Evolutionary conservation across 1,284 basidiomycete genomes (phyloP), one percentile per base, ranked within the genome.

Genomic region (Earliella scabrosa): DNA sequence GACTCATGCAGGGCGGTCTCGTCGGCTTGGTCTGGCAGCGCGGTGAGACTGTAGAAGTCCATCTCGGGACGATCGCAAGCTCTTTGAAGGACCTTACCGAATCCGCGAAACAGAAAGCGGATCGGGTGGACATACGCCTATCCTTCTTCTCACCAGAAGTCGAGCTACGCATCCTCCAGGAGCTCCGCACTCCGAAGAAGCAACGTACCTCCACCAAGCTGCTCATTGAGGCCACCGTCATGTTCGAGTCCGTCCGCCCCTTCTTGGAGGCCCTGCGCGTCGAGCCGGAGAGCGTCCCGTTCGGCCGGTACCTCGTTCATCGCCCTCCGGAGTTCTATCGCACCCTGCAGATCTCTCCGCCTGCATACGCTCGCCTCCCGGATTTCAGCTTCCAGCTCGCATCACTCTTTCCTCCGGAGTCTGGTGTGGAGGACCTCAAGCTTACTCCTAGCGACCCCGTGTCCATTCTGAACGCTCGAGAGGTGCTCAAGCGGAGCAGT

Each of bases 401-500:
- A 1, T 71, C 67, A 14, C 54, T 72, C 23, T 14, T 78, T 72
- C 24, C 67, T 82, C 20, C 62, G 32, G 59, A 63, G 24, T 52
- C 57, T 2, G 59, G 64, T 21, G 23, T 51, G 16, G 44, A 54
- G 1, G 46, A 68, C 57, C 43, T 63, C 26, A 58, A 53, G 47
- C 61, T 73, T 5, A 26, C 50, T 34, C 66, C 60, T 1, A 60
- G 50, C 16, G 47, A 63, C 26, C 49, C 54, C 3, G 55, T 36
- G 8, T 67, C 69, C 2, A 39, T 70, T 10, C 54, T 26, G 31
- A 49, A 76, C 82, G 82, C 79, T 0, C 72, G 82, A 11, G 63
- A 66, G 2, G 68, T 71, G 18, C 66, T 91, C 34, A 72, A 68
- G 45, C 61, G 56, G 18, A 64, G 64, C 11, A 89, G 85, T 66